Evolutionary conservation across 768 basidiomycete genomes (phyloP).

Genomic region (Crassisporium funariophilum): DNA sequence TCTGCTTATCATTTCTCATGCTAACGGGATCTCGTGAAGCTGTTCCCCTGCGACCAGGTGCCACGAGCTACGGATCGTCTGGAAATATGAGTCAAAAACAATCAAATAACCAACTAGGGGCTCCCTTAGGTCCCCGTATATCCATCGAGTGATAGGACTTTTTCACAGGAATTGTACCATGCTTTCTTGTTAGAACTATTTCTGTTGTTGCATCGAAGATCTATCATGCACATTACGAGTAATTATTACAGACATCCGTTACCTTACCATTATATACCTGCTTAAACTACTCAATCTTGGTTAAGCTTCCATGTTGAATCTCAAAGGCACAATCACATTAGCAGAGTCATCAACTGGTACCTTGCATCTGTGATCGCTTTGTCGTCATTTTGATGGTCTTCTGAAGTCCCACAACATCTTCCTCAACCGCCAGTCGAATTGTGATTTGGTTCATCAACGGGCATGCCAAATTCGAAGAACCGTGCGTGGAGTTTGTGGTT

Average conservation of each 20-base stretch:
- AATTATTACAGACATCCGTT: too few species aligned
- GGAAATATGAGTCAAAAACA: conserved; percentile 49
- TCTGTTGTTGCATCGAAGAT: too few species aligned
- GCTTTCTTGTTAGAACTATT: background rate
- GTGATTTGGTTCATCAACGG: background rate
- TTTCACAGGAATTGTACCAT: background rate
- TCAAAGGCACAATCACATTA: too few species aligned
- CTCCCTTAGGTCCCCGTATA: conserved; percentile 61
- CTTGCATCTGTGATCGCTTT: too few species aligned
- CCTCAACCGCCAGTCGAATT: background rate
- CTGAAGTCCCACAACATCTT: too few species aligned
- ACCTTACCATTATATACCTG: too few species aligned
- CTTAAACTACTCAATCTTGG: too few species aligned
- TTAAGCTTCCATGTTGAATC: too few species aligned
- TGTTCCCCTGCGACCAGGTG: conserved; percentile 47
- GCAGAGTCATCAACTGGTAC: too few species aligned
- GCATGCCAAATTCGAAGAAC: background rate
- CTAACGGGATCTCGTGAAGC: conserved; percentile 35
- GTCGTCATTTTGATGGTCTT: too few species aligned
- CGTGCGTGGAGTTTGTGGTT: conserved; percentile 22
- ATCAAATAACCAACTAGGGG: conserved; percentile 54
- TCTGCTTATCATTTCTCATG: conserved; percentile 24
- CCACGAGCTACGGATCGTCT: conserved; percentile 41
- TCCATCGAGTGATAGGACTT: conserved; percentile 65
- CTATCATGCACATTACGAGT: too few species aligned